Evolutionary conservation across 768 basidiomycete genomes (phyloP), one percentile per base, ranked within the genome.

Genomic region (Agaricus blazei): DNA sequence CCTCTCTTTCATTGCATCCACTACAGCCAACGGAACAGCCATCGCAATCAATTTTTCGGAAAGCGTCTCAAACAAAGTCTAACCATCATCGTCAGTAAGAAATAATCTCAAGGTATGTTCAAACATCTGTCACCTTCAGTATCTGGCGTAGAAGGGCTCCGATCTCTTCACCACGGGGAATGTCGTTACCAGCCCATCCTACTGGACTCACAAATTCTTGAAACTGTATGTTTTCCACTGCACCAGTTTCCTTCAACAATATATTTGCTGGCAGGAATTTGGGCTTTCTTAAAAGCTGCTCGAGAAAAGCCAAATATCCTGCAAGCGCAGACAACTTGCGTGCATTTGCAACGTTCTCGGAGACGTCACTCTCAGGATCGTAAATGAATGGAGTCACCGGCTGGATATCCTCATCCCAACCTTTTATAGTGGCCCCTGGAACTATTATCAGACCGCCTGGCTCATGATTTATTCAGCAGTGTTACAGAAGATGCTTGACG

Each of bases 371-470:
- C 5, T 26, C 28, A 3, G 52, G 52, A 40, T 50, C 23, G 51
- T 60, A 63, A 9, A 49, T 44, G 42, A 64, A 61, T 3, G 62
- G 57, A 19, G 45, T 56, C n/a, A 64, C 57, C 19, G 54, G 61
- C 38, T 51, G 47, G 48, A 58, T 60, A 15, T 60, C 38, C 38
- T 49, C 57, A 50, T 63, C 62, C 34, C 59, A 63, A 8, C 59
- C 59, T 12, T 57, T 51, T 58, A 59, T 58, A 37, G 62, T 60
- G 23, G 62, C 65, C 44, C 65, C 66, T 4, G 65, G 54, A 9
- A 64, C 53, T 27, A 67, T 52, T 6, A 66, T 36, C 11, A 66
- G 41, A 2, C 65, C 66, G 23, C 60, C 66, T 67, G 34, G 6
- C 26, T 46, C 14, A 2, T 41, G 7, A 2, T 41, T 15, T 37